A percentile compares a stretch with the other conserved stretches of the same genome.
Evolutionary conservation across 2,329 filamentous ascomycete genomes (phyloP).

Genomic region (Aspergillus sp.): DNA sequence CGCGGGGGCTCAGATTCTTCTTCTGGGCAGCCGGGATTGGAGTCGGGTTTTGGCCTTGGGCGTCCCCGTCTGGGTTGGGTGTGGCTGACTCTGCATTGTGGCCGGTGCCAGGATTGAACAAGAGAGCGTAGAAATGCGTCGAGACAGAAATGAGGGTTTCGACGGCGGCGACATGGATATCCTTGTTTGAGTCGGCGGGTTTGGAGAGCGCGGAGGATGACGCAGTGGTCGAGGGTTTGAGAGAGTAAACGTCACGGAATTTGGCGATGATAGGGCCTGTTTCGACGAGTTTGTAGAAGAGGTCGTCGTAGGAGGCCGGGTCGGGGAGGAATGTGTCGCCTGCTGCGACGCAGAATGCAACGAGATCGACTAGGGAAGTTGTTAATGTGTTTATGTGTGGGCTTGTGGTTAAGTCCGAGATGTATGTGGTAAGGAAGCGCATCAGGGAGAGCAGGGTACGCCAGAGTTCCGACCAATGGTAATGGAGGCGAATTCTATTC

Average conservation of each 20-base stretch:
- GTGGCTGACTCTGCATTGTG: neutral
- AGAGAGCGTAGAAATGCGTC: constrained; percentile 80
- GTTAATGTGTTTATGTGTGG: constrained; percentile 72
- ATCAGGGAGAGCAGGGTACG: constrained; percentile 82
- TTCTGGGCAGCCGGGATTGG: constrained; percentile 41
- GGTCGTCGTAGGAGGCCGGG: constrained; percentile 84
- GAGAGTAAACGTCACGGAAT: constrained; percentile 74
- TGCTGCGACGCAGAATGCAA: constrained; percentile 78
- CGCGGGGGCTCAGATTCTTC: constrained; percentile 73
- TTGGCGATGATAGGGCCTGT: constrained; percentile 77
- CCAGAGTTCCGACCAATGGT: constrained; percentile 97
- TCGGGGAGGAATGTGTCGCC: constrained; percentile 91
- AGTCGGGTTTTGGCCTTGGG: constrained; percentile 27
- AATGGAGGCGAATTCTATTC: constrained; percentile 75
- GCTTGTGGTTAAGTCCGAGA: constrained; percentile 69
- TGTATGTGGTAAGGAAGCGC: constrained; percentile 86
- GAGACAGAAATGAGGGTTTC: constrained; percentile 76
- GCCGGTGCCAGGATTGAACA: constrained; percentile 48
- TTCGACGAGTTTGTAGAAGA: constrained; percentile 98
- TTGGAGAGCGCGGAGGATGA: constrained; percentile 17
- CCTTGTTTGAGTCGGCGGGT: constrained; percentile 21
- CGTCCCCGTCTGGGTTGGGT: constrained; percentile 9
- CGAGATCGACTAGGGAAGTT: constrained; percentile 74
- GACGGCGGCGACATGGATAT: constrained; percentile 64
- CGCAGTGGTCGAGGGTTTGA: constrained; percentile 27